These are phyloP conservation scores for Sporothrix variecibatus DNA, from an alignment of 2,329 filamentous ascomycete species.

Conservation along the genomic window DNA sequence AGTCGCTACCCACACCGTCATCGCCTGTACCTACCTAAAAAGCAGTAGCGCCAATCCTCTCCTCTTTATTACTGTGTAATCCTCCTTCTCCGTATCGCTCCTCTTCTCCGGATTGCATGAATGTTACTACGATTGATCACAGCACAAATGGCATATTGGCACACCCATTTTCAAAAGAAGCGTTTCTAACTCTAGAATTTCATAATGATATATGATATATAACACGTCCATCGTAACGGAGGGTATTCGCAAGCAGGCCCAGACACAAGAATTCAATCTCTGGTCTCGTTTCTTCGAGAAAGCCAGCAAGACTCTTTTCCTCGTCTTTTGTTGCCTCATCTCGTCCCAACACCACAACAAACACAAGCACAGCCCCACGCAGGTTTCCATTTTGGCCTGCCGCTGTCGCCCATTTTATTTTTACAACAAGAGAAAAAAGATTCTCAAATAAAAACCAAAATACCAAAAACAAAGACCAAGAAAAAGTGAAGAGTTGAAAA, in stretches of 20 bases:
- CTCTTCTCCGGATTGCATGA: background rate
- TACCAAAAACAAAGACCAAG: background rate
- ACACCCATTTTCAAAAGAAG: background rate
- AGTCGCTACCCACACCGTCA: constrained; percentile 7
- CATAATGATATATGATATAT: constrained; percentile 10
- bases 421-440: background rate
- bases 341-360: background rate
- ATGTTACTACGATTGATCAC: background rate
- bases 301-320: background rate
- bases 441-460: background rate
- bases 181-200: constrained; percentile 12
- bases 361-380: background rate
- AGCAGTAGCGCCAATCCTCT: background rate
- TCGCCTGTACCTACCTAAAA: background rate
- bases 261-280: background rate
- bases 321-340: background rate
- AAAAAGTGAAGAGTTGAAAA: background rate
- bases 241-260: constrained; percentile 3
- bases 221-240: constrained; percentile 17
- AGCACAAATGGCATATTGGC: background rate
- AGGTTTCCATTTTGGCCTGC: constrained; percentile 13
- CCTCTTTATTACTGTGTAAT: too few relatives aligned
- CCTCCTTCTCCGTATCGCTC: too few relatives aligned
- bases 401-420: constrained; percentile 11
- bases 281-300: background rate